A percentile compares a stretch with the other conserved stretches of the same genome.
These are phyloP conservation scores for Lodderomyces elongisporus DNA, from an alignment of 1,139 yeast genomes.

Conservation along the genomic window DNA sequence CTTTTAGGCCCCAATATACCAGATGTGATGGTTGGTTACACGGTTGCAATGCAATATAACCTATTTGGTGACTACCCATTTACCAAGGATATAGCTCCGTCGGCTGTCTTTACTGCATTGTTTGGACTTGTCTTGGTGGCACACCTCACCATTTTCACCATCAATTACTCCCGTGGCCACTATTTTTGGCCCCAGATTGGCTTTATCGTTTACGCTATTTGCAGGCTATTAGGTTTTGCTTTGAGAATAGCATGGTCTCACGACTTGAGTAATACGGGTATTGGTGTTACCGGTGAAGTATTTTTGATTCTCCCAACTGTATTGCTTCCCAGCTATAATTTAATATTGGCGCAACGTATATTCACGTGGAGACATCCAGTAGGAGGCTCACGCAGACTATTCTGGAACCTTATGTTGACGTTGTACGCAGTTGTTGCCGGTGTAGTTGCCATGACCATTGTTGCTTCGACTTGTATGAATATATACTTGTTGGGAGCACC, in stretches of 20 bases:
- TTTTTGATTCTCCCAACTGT: slow-evolving; percentile 55
- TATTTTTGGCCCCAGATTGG: slow-evolving; percentile 55
- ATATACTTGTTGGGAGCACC: slow-evolving; percentile 46
- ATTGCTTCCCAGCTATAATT: slow-evolving; percentile 51
- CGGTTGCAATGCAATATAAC: slow-evolving; percentile 40
- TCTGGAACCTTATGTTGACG: slow-evolving; percentile 50
- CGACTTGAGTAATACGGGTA: slow-evolving; percentile 38
- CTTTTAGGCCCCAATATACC: slow-evolving; percentile 32
- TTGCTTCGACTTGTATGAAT: slow-evolving; percentile 64
- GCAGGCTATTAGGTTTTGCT: slow-evolving; percentile 58
- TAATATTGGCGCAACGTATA: slow-evolving; percentile 69
- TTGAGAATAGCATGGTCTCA: slow-evolving; percentile 57
- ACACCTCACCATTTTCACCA: slow-evolving; percentile 46
- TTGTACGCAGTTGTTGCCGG: slow-evolving; percentile 54
- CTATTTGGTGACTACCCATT: slow-evolving; percentile 67
- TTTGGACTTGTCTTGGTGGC: slow-evolving; percentile 46
- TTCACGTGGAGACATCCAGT: slow-evolving; percentile 84
- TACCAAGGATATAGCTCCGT: slow-evolving; percentile 54
- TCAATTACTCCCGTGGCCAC: slow-evolving; percentile 58
- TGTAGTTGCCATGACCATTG: slow-evolving; percentile 60
- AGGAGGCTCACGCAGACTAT: slow-evolving; percentile 53
- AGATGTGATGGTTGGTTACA: slow-evolving; percentile 26
- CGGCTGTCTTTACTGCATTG: slow-evolving; percentile 52
- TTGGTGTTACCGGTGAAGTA: slow-evolving; percentile 59
- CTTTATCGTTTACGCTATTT: slow-evolving; percentile 47